These are phyloP conservation scores for Phytophthora macrochlamydospora DNA, from an alignment of 352 stramenopile genomes.

Conservation along the genomic window DNA sequence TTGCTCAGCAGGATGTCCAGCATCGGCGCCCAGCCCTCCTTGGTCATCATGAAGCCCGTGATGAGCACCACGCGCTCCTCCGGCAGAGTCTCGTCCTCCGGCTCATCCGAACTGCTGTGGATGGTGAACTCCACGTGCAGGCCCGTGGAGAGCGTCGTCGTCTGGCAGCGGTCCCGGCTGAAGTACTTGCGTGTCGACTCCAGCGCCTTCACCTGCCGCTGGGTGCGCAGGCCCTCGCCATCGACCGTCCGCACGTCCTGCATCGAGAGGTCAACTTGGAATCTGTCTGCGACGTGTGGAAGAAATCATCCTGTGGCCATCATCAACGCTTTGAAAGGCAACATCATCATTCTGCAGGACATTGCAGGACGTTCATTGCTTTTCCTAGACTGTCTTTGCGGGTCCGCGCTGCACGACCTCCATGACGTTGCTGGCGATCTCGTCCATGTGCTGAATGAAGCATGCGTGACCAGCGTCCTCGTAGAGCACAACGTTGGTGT, in stretches of 20 bases:
- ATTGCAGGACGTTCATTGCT: no score
- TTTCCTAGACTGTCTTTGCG: no score
- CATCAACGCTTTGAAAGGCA: no score
- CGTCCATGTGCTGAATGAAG: constrained; percentile 3
- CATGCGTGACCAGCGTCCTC: constrained; percentile 48
- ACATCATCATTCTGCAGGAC: no score
- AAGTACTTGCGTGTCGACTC: constrained; percentile 39
- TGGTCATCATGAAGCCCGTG: constrained; percentile 48
- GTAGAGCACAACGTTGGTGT: constrained; percentile 48
- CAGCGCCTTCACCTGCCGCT: constrained; percentile 42
- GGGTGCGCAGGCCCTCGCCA: constrained; percentile 25
- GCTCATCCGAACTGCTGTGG: constrained; percentile 14
- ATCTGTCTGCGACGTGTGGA: no score
- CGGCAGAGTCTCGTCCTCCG: constrained; percentile 19
- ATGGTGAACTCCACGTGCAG: constrained; percentile 43
- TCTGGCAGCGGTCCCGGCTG: constrained; percentile 20
- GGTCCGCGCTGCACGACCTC: no score
- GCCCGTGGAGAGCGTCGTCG: constrained; percentile 25
- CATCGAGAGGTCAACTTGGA: not conserved
- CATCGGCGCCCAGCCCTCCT: constrained; percentile 46
- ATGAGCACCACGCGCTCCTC: constrained; percentile 48
- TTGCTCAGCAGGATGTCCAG: constrained; percentile 42
- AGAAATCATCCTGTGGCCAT: no score
- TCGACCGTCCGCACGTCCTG: constrained; percentile 22
- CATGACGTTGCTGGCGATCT: no score